phyloP scores from a whole-genome alignment of 306 rosid species.

The Castanea crenata region DNA sequence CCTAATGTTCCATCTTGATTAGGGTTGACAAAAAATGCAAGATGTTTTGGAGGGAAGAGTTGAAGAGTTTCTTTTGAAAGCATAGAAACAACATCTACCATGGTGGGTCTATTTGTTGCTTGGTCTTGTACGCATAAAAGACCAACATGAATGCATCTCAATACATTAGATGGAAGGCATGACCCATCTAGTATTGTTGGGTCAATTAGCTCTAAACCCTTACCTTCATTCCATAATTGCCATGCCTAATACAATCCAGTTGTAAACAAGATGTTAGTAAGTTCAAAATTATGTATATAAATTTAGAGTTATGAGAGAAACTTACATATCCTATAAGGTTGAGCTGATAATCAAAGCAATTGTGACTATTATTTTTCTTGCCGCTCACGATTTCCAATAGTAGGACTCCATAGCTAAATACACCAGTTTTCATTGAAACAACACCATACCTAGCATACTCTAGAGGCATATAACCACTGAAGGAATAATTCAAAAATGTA shows the following conservation, averaged over 20 bases:
- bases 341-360: neutral
- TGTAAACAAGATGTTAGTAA: neutral
- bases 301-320: neutral
- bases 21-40: constrained; percentile 17
- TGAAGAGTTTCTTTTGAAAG: constrained; percentile 28
- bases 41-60: constrained; percentile 19
- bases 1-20: no score
- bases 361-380: neutral
- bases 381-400: constrained; percentile 17
- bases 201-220: neutral
- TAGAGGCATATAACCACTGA: neutral
- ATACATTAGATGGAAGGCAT: constrained; percentile 7
- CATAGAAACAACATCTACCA: constrained; percentile 39
- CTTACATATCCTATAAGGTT: constrained; percentile 22
- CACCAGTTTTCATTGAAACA: constrained; percentile 20
- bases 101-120: constrained; percentile 36
- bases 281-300: neutral
- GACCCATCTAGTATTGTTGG: neutral
- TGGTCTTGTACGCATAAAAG: constrained; percentile 46
- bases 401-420: constrained; percentile 17
- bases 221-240: constrained; percentile 12
- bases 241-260: constrained; percentile 3
- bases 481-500: neutral
- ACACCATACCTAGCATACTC: constrained; percentile 20
- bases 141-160: constrained; percentile 38